Evolutionary conservation across 2,329 filamentous ascomycete genomes (phyloP), one percentile per base, ranked within the genome.

Genomic region (Magnaporthiopsis incrustans): DNA sequence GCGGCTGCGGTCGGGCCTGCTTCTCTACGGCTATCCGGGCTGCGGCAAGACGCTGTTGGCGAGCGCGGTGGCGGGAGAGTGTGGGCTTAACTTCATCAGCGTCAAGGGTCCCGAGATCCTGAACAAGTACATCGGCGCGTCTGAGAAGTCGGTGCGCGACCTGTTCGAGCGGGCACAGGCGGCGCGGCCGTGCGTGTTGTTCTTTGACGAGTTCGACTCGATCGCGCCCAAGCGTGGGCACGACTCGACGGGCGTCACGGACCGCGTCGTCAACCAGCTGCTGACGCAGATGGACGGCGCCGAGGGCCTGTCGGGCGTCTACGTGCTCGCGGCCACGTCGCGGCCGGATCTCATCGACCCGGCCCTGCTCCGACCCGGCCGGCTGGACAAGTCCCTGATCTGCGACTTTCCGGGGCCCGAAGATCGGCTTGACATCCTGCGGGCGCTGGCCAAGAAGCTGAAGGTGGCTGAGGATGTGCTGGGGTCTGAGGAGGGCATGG

Each of bases 271-370:
- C 70, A 99, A 99, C 74, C 96, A 99, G 80, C 86, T 99, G 65
- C 84, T 99, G 14, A 99, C 96, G 0, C 94, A 98, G 75, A 99
- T 99, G 95, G 95, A 99, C 72, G 95, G 95, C 72, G 95, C 95
- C 0, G 96, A 99, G 76, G 96, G 95, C 0, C 78, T 99, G 5
- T 92, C 89, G 0, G 95, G 95, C 1, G 96, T 99, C 0, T 99
- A 99, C 70, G 95, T 99, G 7, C 84, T 99, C 3, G 96, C 96
- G 27, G 96, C 95, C 1, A 99, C 95, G 0, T 94, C 89, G 1
- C 82, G 96, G 6, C 96, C 96, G 0, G 96, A 99, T 74, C 79
- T 99, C 18, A 98, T 99, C 66, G 95, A 99, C 73, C 94, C 96
- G 15, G 95, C 95, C 0, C 80, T 99, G 32, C 82, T 99, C 30